Evolutionary conservation across 2,329 filamentous ascomycete species (phyloP).

Genomic region (Pseudogymnoascus sp.): DNA sequence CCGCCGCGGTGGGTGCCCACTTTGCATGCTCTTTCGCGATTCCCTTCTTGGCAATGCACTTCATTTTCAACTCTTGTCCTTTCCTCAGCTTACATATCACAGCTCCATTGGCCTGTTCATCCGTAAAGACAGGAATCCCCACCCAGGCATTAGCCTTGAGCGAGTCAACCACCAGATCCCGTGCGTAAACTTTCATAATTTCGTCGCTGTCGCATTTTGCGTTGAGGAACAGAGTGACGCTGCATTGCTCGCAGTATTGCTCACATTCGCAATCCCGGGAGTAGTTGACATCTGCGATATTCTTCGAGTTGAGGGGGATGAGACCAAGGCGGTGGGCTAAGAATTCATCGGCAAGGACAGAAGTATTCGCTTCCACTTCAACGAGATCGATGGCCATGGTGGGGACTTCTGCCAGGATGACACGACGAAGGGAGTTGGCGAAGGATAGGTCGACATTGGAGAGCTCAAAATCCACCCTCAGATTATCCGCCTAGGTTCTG

Average conservation of each 20-base stretch:
- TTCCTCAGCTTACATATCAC: slow-evolving; percentile 85
- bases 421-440: slow-evolving; percentile 83
- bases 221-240: slow-evolving; percentile 74
- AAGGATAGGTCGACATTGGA: slow-evolving; percentile 83
- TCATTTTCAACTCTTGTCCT: slow-evolving; percentile 83
- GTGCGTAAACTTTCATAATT: slow-evolving; percentile 88
- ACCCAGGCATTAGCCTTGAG: slow-evolving; percentile 65
- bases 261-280: slow-evolving; percentile 95
- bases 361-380: slow-evolving; percentile 86
- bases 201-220: slow-evolving; percentile 79
- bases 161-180: slow-evolving; percentile 70
- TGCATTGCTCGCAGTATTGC: slow-evolving; percentile 86
- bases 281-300: slow-evolving; percentile 75
- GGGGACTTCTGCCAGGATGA: slow-evolving; percentile 88
- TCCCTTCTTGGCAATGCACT: slow-evolving; percentile 93
- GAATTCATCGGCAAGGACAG: slow-evolving; percentile 94
- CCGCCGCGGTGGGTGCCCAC: slow-evolving; percentile 86
- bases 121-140: slow-evolving; percentile 74
- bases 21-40: slow-evolving; percentile 99
- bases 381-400: slow-evolving; percentile 93
- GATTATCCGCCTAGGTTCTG: slow-evolving; percentile 58
- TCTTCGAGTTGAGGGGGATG: slow-evolving; percentile 77
- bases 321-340: slow-evolving; percentile 87
- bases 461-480: slow-evolving; percentile 85
- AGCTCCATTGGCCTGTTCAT: slow-evolving; percentile 71